Evolutionary conservation across 2,329 filamentous ascomycete species (phyloP).

Genomic region (Diaporthe sp.): DNA sequence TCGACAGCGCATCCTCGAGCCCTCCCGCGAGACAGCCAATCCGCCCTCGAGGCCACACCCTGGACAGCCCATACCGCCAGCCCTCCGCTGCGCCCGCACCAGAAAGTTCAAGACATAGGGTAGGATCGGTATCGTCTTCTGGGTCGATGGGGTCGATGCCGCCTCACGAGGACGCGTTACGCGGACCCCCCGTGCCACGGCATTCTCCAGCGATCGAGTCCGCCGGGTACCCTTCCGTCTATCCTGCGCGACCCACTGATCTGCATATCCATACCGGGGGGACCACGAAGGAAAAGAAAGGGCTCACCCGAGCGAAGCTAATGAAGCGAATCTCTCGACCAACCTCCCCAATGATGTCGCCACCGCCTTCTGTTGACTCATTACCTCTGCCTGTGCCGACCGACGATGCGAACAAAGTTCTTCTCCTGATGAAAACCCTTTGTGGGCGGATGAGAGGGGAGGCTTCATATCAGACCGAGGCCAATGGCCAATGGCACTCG

Average conservation of each 20-base stretch:
- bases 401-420: constrained; percentile 78
- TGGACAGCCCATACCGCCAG: constrained; percentile 68
- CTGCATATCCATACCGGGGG: constrained; percentile 51
- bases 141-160: constrained; percentile 68
- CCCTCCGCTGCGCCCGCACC: constrained; percentile 55
- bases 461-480: constrained; percentile 77
- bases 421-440: constrained; percentile 82
- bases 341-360: constrained; percentile 68
- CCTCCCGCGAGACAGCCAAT: constrained; percentile 56
- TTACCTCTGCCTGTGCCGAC: constrained; percentile 72
- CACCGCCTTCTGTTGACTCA: constrained; percentile 71
- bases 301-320: constrained; percentile 61
- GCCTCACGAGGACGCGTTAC: constrained; percentile 62
- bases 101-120: constrained; percentile 70
- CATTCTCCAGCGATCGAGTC: constrained; percentile 59
- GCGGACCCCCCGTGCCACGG: constrained; percentile 53
- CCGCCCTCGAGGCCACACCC: constrained; percentile 70
- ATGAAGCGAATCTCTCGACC: constrained; percentile 71
- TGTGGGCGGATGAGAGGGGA: constrained; percentile 86
- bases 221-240: constrained; percentile 57
- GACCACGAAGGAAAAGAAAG: constrained; percentile 62
- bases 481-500: constrained; percentile 73
- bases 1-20: constrained; percentile 62
- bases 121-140: constrained; percentile 79
- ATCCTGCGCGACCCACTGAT: constrained; percentile 52